Base-by-base conservation (phyloP, 768 basidiomycete species). In the Mycena polygramma region DNA sequence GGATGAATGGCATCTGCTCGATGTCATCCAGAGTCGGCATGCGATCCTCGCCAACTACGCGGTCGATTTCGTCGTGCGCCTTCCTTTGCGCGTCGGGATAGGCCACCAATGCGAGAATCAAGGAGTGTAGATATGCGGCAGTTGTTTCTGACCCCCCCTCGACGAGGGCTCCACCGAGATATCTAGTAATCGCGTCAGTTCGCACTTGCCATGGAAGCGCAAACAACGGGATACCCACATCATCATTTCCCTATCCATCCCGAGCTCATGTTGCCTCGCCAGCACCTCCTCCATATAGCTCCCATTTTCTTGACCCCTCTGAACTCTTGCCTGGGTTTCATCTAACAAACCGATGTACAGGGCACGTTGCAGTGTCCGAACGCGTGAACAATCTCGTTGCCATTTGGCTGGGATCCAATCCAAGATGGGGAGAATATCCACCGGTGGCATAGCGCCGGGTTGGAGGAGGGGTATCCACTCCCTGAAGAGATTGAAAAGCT, bases 101-200 rank as follows among this genome's bases (percentile, higher is more conserved):
- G 14, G 39, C 57, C 7, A 57, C 57, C 17, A 57, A 39, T 7
- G 36, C 36, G 8, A 57, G n/a, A 4, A 57, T 22, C 20, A 57
- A 11, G 22, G 48, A 49, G 7, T 49, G 48, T 22, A 49, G 41
- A 19, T 45, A 59, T 17, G 41, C 13, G 17, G 57, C 24, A 26
- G 57, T 59, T 30, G 57, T 59, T 24, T 59, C 57, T 4, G 57
- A 59, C 7, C 57, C 57, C 7, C 13, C 22, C 39, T 59, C 57
- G 11, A 45, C 11, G 22, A 59, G 57, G 19, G 22, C 43, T 11
- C 41, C 43, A 26, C 36, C 57, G 24, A 59, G 22, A 46, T 59
- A 45, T 10, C 57, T 59, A n/a, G n/a, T n/a, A n/a, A n/a, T n/a
- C n/a, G n/a, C n/a, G n/a, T n/a, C n/a, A n/a, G n/a, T n/a, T n/a